Base-by-base conservation (phyloP, 2,329 filamentous ascomycete species). In the Aspergillus niger region DNA sequence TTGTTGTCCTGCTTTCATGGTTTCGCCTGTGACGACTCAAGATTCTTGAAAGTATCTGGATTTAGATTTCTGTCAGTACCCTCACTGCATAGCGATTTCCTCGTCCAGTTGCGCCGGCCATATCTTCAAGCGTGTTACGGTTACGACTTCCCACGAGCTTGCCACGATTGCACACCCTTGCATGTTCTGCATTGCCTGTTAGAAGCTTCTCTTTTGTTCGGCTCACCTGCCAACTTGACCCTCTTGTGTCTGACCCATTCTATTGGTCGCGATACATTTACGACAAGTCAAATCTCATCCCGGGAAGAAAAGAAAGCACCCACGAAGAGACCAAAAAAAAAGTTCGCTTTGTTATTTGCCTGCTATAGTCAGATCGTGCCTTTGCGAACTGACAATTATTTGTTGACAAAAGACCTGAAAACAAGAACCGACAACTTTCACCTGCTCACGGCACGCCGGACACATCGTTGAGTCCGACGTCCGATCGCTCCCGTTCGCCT, bases 131-230 rank as follows among this genome's bases (percentile, higher is more conserved):
- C 67, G 65, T 70, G 68, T 68, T 65, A 70, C 69, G 66, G 65
- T 70, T 68, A 74, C 72, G 71, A 74, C 63, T 64, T 61, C 67
- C 68, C 64, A 75, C 72, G 72, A 74, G 61, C 67, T 67, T 67
- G 61, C 68, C 60, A 69, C 69, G 67, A 67, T 69, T 69, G 67
- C 67, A 65, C 62, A 64, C 57, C 58, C 59, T 65, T 66, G 69
- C 67, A 67, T 69, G 58, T 66, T 60, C 57, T 66, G 64, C 68
- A 69, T 71, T 67, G 50, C 59, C 61, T 66, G 32, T 61, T 61
- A 44, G 54, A 57, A 65, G 50, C 58, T 59, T 59, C 59, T 57
- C 57, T 52, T 59, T 59, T 52, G 56, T 61, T 65, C 63, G 65
- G 47, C 36, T 56, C 32, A 13, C 32, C 32, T 11, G 11, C 32